Conservation (phyloP, 176 grass and related monocot genomes). For the bread wheat (Triticum aestivum) region IWGSC_CS_RefSeq_v2.1 NC_057814.1:524673045-524673544, state of each 20-base stretch:
- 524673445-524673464: too few species aligned
- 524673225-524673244: not conserved
- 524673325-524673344: not conserved
- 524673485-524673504: too few species aligned
- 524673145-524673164: not conserved
- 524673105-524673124: not conserved
- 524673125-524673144: slow-evolving; percentile 8
- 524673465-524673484: too few species aligned
- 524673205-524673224: slow-evolving; percentile 3
- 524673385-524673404: not conserved
- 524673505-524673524: too few species aligned
- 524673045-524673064: not conserved
- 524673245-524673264: slow-evolving; percentile 1
- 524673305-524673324: too few species aligned
- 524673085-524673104: not conserved
- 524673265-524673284: not conserved
- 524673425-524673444: too few species aligned
- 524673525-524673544: too few species aligned
- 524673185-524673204: not conserved
- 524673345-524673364: not conserved
- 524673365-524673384: not conserved
- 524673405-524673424: too few species aligned
- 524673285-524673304: not conserved
- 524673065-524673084: not conserved
- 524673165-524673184: not conserved